Evolutionary conservation across 371 early-diverging fungal genomes (phyloP).

Genomic region (Mortierella polycephala): DNA sequence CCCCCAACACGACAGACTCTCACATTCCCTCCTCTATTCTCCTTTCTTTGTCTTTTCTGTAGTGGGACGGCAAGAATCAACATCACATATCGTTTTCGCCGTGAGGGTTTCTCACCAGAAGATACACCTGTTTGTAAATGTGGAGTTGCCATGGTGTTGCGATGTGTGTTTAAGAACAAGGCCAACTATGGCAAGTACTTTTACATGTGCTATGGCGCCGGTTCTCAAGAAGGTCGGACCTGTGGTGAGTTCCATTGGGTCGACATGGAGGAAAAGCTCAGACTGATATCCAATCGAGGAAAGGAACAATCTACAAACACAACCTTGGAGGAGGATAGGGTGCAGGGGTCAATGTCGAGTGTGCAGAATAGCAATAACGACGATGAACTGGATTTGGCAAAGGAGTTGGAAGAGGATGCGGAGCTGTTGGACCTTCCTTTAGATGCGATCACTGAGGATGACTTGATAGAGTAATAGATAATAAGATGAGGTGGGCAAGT

Average conservation of each 20-base stretch:
- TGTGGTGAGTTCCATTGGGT: constrained; percentile 58
- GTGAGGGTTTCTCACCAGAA: constrained; percentile 57
- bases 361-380: not conserved
- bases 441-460: constrained; percentile 13
- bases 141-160: constrained; percentile 61
- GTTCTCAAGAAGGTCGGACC: constrained; percentile 45
- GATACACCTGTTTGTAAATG: constrained; percentile 64
- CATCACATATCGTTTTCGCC: constrained; percentile 65
- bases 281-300: not conserved
- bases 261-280: constrained; percentile 45
- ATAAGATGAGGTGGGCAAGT: too few relatives aligned
- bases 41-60: not conserved
- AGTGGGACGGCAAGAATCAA: constrained; percentile 64
- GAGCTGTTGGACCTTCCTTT: constrained; percentile 1
- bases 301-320: not conserved
- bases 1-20: not conserved
- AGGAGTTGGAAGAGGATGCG: constrained; percentile 20
- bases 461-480: constrained; percentile 1
- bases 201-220: constrained; percentile 59
- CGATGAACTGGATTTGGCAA: constrained; percentile 7
- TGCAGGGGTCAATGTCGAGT: not conserved
- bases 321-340: not conserved
- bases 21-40: not conserved
- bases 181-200: constrained; percentile 60
- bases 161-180: constrained; percentile 60